Base-by-base conservation (phyloP, 2,329 filamentous ascomycete genomes). In the Aspergillus spinulosporus region DNA sequence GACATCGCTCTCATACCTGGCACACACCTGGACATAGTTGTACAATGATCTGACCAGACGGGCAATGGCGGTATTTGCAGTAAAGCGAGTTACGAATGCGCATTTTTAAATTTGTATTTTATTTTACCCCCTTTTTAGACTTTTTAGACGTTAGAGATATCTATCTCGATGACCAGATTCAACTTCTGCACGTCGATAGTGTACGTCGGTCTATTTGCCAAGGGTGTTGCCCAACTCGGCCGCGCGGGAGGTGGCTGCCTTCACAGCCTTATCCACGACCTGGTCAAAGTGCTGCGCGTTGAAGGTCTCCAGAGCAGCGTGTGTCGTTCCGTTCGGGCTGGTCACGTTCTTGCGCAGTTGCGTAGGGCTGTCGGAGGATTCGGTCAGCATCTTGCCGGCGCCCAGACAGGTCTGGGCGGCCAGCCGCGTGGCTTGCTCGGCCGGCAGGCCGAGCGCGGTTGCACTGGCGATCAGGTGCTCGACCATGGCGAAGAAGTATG, bases 401-500 rank as follows among this genome's bases (percentile, higher is more conserved):
- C 70, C 70, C 4, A 72, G 67, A 57, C 70, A 72, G 28, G 70
- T 72, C 56, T 72, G 70, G 5, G 68, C 59, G 8, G 70, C 70
- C 28, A 72, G 43, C 0, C 68, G 61, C 12, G 69, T 72, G 7
- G 70, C 70, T 56, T 72, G 70, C n/a, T 72, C 70, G 43, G 66
- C 55, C 0, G 69, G 59, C 4, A 72, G 60, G 4, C 70, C 70
- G 2, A 72, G 59, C 2, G 66, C 64, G 3, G 67, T 72, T 4
- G 69, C 69, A 49, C 69, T 72, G 32, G 68, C 62, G 31, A 72
- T 54, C 3, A 72, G 54, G 49, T 72, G 69, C 49, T 72, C 70
- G 14, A 72, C 70, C 69, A 72, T 71, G 26, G 70, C 70, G 57
- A 72, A 72, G 63, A 72, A 72, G 47, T 72, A 72, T 5, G 70